Evolutionary conservation across 2,329 filamentous ascomycete species (phyloP), one percentile per base, ranked within the genome.

Genomic region (Leptosphaerulina australis): DNA sequence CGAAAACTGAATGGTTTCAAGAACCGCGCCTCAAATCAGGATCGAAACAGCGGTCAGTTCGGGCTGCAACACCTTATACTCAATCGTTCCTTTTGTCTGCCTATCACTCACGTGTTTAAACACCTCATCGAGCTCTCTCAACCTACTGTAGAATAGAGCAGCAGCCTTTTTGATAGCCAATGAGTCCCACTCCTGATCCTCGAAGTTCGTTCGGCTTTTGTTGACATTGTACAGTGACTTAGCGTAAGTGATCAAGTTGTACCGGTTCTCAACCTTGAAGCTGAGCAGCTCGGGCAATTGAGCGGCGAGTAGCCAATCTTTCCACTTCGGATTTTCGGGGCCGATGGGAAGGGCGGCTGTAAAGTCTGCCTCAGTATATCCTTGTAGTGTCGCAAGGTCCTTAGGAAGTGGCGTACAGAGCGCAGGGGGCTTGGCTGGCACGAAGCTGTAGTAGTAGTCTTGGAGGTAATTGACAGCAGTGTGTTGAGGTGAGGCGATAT

Each of bases 391-490:
- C 7, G 38, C 35, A 8, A 53, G 50, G 11, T 40, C 24, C 12
- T 47, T 36, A 12, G 50, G 50, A 0, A 53, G 35, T 1, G 50
- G 44, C 3, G 29, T 35, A 30, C 50, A 53, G 0, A 53, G 50
- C 8, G 50, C 50, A 2, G 50, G 44, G 8, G 50, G 50, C 15
- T 53, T 53, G 5, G 50, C 31, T 1, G 50, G 44, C 4, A 53
- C 44, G 20, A 53, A 53, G 20, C 50, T 53, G 44, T 53, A 53
- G 30, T 53, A 53, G 38, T 53, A 53, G 44, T 53, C 50, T 15
- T 53, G 50, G 3, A 53, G 44, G 25, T 53, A 48, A 29, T 53
- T 53, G 17, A 53, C 50, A 17, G 50, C 50, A 2, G 44, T 53
- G 17, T 53, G 50, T 22, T 53, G 50, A 1, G 44, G 50, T 2